phyloP scores from a whole-genome alignment of 306 rosid species.

The Urtica urens region DNA sequence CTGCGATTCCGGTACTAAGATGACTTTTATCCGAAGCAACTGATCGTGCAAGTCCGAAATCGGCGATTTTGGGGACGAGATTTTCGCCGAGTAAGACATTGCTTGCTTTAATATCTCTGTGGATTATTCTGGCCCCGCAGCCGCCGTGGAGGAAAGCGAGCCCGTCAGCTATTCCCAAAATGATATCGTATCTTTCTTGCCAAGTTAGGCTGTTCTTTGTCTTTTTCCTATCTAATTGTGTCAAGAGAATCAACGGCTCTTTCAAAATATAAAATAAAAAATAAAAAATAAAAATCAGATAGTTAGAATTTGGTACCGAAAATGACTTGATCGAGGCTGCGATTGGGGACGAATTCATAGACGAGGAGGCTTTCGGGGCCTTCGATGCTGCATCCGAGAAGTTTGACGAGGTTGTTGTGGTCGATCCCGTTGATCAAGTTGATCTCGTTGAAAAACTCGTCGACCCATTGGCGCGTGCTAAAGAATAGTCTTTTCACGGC shows the following conservation, averaged over 20 bases:
- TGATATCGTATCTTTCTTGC: conserved; percentile 46
- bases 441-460: conserved; percentile 48
- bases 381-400: conserved; percentile 63
- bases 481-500: conserved; percentile 54
- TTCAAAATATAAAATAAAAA: neutral
- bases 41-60: conserved; percentile 46
- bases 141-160: conserved; percentile 64
- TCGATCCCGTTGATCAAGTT: conserved; percentile 39
- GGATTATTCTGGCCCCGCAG: conserved; percentile 44
- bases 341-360: conserved; percentile 48
- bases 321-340: conserved; percentile 48
- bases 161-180: conserved; percentile 54
- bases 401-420: conserved; percentile 50
- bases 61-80: conserved; percentile 53
- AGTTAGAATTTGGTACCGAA: conserved; percentile 31
- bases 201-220: conserved; percentile 29
- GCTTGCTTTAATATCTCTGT: conserved; percentile 55
- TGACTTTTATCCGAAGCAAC: conserved; percentile 34
- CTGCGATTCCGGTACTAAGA: conserved; percentile 38
- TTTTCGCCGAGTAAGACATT: conserved; percentile 51
- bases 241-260: neutral
- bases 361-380: conserved; percentile 68
- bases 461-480: conserved; percentile 47
- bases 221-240: conserved; percentile 23
- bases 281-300: neutral